Base-by-base conservation (phyloP, 106 monocot species). In the Dendrobium officinale region DNA sequence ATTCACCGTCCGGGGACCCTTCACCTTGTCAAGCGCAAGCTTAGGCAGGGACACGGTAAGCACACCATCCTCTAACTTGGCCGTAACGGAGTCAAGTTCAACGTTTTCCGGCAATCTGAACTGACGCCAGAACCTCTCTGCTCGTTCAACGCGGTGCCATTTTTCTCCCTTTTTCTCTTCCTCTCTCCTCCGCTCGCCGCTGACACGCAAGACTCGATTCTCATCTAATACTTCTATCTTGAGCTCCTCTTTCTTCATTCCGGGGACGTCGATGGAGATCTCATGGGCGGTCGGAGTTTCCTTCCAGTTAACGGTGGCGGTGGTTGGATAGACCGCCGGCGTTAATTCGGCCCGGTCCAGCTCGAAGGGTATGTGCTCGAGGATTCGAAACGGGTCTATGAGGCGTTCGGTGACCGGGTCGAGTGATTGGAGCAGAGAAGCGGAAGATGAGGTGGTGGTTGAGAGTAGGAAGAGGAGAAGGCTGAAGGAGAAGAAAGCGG, bases 211-310 rank as follows among this genome's bases (percentile, higher is more conserved):
- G 5, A 91, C 55, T 56, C 94, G 31, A 83, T 88, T 84, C 77
- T 90, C 88, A 47, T 88, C 89, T 22, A 22, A 6, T 43, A 92
- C 79, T 85, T 94, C 94, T 59, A 94, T 83, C 81, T 91, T 88
- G 19, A 94, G 49, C 82, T 91, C 94, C 0, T 90, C 91, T 44
- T 66, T 88, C 88, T 82, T 90, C 83, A 91, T 55, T 2, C 90
- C 93, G 2, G 95, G 95, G 48, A 95, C 95, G 79, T 95, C 95
- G 76, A 95, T 77, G 70, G 74, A 73, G 82, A 95, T 90, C 55
- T 87, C 61, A 72, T 95, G 95, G 40, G 90, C 79, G 15, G 61
- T 75, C 27, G 88, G 67, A 9, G 95, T 95, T 84, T 95, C 95
- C 73, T 90, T 90, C 95, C 95, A 95, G 80, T 95, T 92, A 37